These are phyloP conservation scores for Auriscalpium vulgare DNA, from an alignment of 768 basidiomycete genomes.

Conservation along the genomic window DNA sequence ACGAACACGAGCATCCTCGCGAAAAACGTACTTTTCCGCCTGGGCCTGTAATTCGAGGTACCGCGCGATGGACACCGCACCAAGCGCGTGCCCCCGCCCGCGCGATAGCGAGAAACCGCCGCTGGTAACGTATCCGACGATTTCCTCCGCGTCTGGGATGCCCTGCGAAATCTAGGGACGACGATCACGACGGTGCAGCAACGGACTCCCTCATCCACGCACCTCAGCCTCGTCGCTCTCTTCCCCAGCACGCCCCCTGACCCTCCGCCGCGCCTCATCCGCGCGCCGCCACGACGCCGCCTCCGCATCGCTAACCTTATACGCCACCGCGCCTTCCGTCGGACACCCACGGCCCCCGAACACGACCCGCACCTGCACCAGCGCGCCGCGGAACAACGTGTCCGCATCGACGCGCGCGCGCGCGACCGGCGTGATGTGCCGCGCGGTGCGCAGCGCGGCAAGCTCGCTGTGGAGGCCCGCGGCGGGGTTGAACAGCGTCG, in stretches of 20 bases:
- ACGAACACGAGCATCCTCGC: neutral
- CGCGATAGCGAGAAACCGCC: conserved; percentile 76
- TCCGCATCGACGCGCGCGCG: conserved; percentile 25
- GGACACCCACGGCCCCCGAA: conserved; percentile 66
- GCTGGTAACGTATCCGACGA: conserved; percentile 80
- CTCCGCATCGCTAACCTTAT: conserved; percentile 50
- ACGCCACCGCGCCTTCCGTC: conserved; percentile 67
- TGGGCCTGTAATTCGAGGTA: conserved; percentile 49
- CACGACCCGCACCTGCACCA: conserved; percentile 58
- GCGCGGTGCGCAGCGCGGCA: conserved; percentile 51
- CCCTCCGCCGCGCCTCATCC: conserved; percentile 17
- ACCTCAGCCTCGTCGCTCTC: conserved; percentile 24
- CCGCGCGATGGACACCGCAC: conserved; percentile 51
- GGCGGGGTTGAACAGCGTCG: conserved; percentile 31
- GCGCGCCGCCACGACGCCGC: conserved; percentile 38
- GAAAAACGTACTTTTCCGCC: conserved; percentile 26
- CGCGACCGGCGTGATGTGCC: conserved; percentile 35
- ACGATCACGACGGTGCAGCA: neutral
- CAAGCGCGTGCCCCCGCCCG: conserved; percentile 74
- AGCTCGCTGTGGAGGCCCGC: conserved; percentile 44
- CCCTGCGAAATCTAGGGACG: conserved; percentile 36
- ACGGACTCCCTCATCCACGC: conserved; percentile 1
- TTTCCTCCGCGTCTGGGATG: conserved; percentile 31
- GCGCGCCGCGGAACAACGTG: conserved; percentile 47
- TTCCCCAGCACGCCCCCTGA: conserved; percentile 16